Evolutionary conservation across 169 alveolate species (phyloP).

Genomic region (Plasmodium adleri): DNA sequence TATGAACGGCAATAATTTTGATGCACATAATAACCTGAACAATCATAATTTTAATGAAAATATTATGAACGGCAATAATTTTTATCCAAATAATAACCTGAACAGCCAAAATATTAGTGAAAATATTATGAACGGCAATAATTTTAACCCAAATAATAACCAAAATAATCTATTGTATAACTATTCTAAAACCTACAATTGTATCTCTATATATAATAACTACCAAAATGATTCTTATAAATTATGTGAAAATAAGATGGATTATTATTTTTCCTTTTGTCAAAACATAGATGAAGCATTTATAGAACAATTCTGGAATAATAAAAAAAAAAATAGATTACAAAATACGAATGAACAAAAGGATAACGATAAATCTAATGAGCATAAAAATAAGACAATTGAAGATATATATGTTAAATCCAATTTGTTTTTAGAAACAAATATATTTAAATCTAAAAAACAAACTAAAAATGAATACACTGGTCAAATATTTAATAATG

Average conservation of each 20-base stretch:
- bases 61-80: neutral
- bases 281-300: constrained; percentile 47
- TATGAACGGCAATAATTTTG: neutral
- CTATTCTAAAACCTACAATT: neutral
- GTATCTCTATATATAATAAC: constrained; percentile 8
- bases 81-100: neutral
- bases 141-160: neutral
- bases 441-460: constrained; percentile 28
- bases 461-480: neutral
- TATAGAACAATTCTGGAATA: constrained; percentile 20
- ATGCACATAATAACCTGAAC: neutral
- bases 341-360: neutral
- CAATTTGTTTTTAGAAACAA: constrained; percentile 54
- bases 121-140: neutral
- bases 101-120: neutral
- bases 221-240: constrained; percentile 51
- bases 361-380: neutral
- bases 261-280: constrained; percentile 65
- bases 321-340: constrained; percentile 8
- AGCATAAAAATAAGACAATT: constrained; percentile 21
- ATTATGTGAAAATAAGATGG: constrained; percentile 54
- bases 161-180: constrained; percentile 4
- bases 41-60: neutral
- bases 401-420: constrained; percentile 49
- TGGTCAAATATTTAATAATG: constrained; percentile 4